A percentile compares a stretch with the other conserved stretches of the same genome.
Evolutionary conservation across 306 rosid genomes (phyloP).

Genomic region (Gleditsia sinensis): DNA sequence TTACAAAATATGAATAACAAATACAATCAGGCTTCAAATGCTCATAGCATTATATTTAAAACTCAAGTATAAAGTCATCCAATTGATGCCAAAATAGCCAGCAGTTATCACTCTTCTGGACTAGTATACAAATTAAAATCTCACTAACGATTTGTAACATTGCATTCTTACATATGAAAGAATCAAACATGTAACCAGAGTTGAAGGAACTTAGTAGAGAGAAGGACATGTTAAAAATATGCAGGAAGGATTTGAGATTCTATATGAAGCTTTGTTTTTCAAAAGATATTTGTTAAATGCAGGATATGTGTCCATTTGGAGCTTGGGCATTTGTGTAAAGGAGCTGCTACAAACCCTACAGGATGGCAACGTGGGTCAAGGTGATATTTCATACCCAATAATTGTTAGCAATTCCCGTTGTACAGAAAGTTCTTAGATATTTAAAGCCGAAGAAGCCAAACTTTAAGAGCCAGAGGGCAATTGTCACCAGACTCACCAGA

Average conservation of each 20-base stretch:
- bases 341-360: conserved; percentile 1
- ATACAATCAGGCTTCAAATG: background rate
- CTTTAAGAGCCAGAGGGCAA: background rate
- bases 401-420: background rate
- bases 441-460: conserved; percentile 1
- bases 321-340: background rate
- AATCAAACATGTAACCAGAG: background rate
- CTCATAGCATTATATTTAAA: background rate
- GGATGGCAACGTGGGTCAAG: background rate
- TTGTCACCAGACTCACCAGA: background rate
- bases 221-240: background rate
- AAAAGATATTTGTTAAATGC: background rate
- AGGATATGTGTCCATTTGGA: background rate
- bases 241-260: background rate
- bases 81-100: conserved; percentile 22
- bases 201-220: background rate
- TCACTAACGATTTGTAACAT: background rate
- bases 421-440: conserved; percentile 1
- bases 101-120: background rate
- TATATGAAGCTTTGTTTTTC: background rate
- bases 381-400: background rate
- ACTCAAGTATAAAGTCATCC: conserved; percentile 30
- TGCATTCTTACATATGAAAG: background rate
- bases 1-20: conserved; percentile 10
- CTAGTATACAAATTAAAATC: background rate